Evolutionary conservation across 441 rosid genomes (phyloP), one percentile per base, ranked within the genome.

Genomic region (Populus hybrid): DNA sequence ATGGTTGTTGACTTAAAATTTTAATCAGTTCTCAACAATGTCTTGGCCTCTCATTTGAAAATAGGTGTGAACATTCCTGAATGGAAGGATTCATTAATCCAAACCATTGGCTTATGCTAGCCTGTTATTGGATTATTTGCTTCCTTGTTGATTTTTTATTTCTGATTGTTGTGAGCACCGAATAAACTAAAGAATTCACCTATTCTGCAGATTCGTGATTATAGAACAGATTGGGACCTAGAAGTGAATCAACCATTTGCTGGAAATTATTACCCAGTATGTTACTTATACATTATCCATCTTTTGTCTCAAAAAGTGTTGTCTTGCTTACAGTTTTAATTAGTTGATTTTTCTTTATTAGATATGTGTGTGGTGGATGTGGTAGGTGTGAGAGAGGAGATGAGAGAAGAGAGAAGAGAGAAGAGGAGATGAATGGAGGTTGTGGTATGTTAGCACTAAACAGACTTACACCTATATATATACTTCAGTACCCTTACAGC

Each of bases 231-330:
- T 81, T 97, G 99, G 99, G 79, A 93, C 74, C 91, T 97, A 77
- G 89, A 97, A 88, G 99, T 97, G 83, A 85, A 89, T 87, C 92
- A 97, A 86, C 99, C 97, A 26, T 88, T 87, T 59, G 96, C 99
- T 78, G 99, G 98, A 87, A 97, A 97, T 81, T 97, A 97, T 84
- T 97, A 97, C 82, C 99, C 99, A 12, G 99, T 94, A 90, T 82
- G 92, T 85, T 83, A 69, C 67, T 75, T 36, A 24, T 3, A 68
- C 1, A n/a, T 12, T 57, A 5, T 61, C 36, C 10, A 35, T 66
- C 30, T 34, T 72, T 23, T 57, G 14, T 20, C 7, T 69, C 14
- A 72, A 7, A 32, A 57, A 4, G 18, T 26, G 30, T 20, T 42
- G 8, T 28, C 34, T 36, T 67, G 72, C 34, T 16, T 57, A 53